These are phyloP conservation scores for Cunninghamia lanceolata DNA, from an alignment of 75 land plant species.

Conservation along the genomic window DNA sequence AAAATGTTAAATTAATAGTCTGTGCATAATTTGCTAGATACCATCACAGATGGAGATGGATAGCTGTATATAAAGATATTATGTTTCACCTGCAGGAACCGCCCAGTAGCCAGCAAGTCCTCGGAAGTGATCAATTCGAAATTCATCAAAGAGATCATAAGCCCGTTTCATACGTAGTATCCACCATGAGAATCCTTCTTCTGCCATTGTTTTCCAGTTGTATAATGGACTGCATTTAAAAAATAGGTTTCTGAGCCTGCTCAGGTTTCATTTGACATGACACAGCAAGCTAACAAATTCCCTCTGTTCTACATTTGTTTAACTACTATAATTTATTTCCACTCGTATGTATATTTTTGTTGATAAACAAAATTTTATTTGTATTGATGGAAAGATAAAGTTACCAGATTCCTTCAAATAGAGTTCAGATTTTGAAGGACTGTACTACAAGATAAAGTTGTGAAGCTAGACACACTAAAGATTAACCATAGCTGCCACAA, in stretches of 20 bases:
- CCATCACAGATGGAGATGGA: background rate
- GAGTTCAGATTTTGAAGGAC: no score
- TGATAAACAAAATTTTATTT: no score
- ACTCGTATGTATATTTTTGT: no score
- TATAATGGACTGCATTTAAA: constrained; percentile 72
- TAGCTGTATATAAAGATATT: background rate
- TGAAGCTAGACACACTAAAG: no score
- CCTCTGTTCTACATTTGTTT: background rate
- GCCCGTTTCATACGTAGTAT: constrained; percentile 74
- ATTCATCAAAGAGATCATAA: constrained; percentile 82
- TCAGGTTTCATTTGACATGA: background rate
- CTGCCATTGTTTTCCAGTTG: constrained; percentile 91
- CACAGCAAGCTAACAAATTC: background rate
- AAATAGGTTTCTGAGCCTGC: background rate
- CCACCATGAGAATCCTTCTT: constrained; percentile 92
- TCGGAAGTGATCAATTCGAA: constrained; percentile 95
- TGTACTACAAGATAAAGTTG: no score
- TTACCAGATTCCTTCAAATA: no score
- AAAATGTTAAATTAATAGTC: background rate
- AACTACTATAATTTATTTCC: no score
- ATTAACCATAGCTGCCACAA: no score
- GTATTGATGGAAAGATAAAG: no score
- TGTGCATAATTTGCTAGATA: constrained; percentile 10
- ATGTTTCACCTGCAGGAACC: constrained; percentile 69
- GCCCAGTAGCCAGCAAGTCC: constrained; percentile 98